Base-by-base conservation (phyloP, 768 basidiomycete species). In the Termitomyces sp. region DNA sequence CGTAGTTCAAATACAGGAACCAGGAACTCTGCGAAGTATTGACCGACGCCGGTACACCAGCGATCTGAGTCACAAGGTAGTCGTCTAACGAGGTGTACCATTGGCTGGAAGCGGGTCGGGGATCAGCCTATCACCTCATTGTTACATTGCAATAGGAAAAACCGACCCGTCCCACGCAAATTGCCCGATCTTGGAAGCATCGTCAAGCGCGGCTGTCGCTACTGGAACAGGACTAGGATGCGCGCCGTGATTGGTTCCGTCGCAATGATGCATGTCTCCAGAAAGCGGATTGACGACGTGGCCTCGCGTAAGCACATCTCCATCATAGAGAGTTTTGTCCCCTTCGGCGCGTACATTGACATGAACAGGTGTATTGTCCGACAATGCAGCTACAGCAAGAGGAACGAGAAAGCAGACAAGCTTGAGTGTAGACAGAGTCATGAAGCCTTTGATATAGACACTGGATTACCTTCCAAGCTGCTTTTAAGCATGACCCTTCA, bases 141-240 rank as follows among this genome's bases (percentile, higher is more conserved):
- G 3, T 5, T 7, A 7, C 2, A 49, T 15, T n/a, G 3, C 28
- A 28, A 28, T 28, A 38, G 32, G 2, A 42, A 4, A 40, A 9
- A 42, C 63, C 38, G 51, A 79, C 76, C 75, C 81, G 67, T 82
- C 79, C 62, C 74, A 82, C 1, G 64, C 55, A 58, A 82, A 81
- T 12, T 64, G 33, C 3, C 65, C 55, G n/a, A 42, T 11, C 18
- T 65, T 66, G 1, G 77, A 68, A n/a, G 78, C 80, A 67, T 78
- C 76, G 42, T 76, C 79, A 15, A 83, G 71, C 12, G 81, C 81
- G 40, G 73, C 76, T 5, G 77, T 81, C 46, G 73, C 73, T 0
- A 78, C 79, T 8, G 79, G 74, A 5, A 78, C 78, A 3, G 78
- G 77, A 22, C 56, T 52, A 7, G 67, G 67, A 55, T 81, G 75